These are phyloP conservation scores for Polysphondylium violaceum DNA, from an alignment of 78 protist genomes.

Conservation along the genomic window DNA sequence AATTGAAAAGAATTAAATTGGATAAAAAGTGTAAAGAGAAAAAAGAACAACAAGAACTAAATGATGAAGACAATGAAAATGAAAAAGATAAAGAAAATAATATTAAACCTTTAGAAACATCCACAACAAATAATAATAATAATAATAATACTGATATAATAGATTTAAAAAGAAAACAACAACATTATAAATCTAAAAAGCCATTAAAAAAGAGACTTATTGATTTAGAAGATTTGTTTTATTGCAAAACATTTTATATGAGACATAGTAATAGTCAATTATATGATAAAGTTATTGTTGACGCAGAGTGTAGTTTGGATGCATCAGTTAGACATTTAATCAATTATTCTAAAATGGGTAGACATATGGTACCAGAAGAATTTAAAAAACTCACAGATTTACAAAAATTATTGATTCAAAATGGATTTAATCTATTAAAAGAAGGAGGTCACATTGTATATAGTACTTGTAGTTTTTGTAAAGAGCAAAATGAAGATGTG, in stretches of 20 bases:
- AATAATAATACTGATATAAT: neutral
- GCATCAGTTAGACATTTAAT: conserved; percentile 82
- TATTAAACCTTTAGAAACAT: neutral
- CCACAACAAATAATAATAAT: neutral
- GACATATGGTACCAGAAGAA: conserved; percentile 24
- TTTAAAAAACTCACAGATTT: conserved; percentile 14
- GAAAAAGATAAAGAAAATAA: neutral
- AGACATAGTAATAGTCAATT: conserved; percentile 22
- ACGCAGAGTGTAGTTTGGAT: conserved; percentile 91
- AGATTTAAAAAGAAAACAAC: neutral
- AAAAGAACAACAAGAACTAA: neutral
- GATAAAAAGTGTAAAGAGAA: neutral
- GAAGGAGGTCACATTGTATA: conserved; percentile 86
- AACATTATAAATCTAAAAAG: conserved; percentile 5
- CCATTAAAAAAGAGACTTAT: neutral
- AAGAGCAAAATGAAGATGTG: conserved; percentile 83
- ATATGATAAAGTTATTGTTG: conserved; percentile 87
- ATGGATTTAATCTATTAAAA: conserved; percentile 63
- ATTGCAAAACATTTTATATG: conserved; percentile 48
- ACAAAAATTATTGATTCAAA: conserved; percentile 67
- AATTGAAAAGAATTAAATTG: neutral
- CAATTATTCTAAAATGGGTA: conserved; percentile 36
- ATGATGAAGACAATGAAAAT: neutral
- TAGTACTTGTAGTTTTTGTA: conserved; percentile 82
- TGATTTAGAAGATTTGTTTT: conserved; percentile 54